Base-by-base conservation (phyloP, 2,329 filamentous ascomycete species). In the Aaosphaeria pasadenensis region DNA sequence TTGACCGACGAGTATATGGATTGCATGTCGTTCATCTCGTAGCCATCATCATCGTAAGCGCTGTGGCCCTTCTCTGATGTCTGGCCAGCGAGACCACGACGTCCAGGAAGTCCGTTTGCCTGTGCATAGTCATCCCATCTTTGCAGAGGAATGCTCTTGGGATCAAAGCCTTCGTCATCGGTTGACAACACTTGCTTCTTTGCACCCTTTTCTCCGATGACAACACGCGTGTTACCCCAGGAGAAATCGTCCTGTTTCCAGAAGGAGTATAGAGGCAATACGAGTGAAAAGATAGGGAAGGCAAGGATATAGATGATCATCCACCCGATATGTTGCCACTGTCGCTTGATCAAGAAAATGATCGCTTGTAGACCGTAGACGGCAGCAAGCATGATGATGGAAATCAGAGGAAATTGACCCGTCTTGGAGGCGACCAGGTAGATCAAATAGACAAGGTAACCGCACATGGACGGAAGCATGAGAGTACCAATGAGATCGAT, bases 171-270 rank as follows among this genome's bases (percentile, higher is more conserved):
- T 67, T 94, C 90, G 51, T 88, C 85, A 47, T 84, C 81, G 3
- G 91, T 84, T 0, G 91, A 91, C 45, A 99, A 80, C n/a, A 96
- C 78, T 66, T 95, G 85, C 74, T 94, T 94, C 76, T 95, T 96
- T 67, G 82, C 83, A 54, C 91, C 92, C 71, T 92, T 90, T 71
- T 99, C 94, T 50, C 91, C 92, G 57, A 97, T 88, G 58, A 99
- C 94, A 56, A 99, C 85, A 82, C 94, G 91, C 1, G 94, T 99
- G 75, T 94, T 97, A 80, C 94, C 94, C 94, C 94, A 99, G 2
- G 86, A 86, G 79, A 99, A 99, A 74, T 99, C 92, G 73, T 99
- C 94, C 71, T 96, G 91, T 74, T 96, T 95, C 94, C 94, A 99
- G 86, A 99, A 99, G 0, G 92, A 96, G 77, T 97, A 99, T 54